Base-by-base conservation (phyloP, 305 asterid genomes). In the Fraxinus albicans region DNA sequence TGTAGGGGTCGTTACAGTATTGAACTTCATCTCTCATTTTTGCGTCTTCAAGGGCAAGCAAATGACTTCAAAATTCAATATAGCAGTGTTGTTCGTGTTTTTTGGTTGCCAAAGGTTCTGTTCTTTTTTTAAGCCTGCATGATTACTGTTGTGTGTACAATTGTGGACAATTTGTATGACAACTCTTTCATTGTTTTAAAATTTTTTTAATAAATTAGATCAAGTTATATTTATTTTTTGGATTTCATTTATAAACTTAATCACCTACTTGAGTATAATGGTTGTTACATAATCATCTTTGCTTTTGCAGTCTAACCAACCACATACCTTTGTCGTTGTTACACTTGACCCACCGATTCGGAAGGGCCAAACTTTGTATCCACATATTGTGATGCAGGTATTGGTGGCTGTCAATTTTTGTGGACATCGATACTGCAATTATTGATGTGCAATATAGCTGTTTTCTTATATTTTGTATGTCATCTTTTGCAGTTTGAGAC, bases 371-470 rank as follows among this genome's bases (percentile, higher is more conserved):
- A 95, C 99, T 38, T 82, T 97, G 87, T 97, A 95, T 86, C 99
- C 98, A 15, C 98, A 97, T 90, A 97, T 97, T 69, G 99, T 97
- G 78, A 85, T 95, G 92, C 99, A 97, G 99, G 99, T 96, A 89
- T 58, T 60, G 67, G 58, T 81, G 81, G 80, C 42, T 82, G 4
- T 73, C 79, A 47, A 17, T 47, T 17, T 73, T 27, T 72, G 79
- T 44, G 31, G 47, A 65, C 60, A 15, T 73, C 15, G 2, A 19
- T 36, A 55, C 73, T 50, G 29, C 35, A 75, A 79, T 9, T 73
- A 15, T 72, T 69, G 7, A 79, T 36, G 77, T 79, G 83, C 70
- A 33, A 70, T 58, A 27, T 70, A 73, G 74, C 42, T 38, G 60
- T 77, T 53, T 83, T 42, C 50, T 76, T 38, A 19, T 76, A 73